Evolutionary conservation across 768 basidiomycete species (phyloP).

Genomic region (Boletus pseudopeckii): DNA sequence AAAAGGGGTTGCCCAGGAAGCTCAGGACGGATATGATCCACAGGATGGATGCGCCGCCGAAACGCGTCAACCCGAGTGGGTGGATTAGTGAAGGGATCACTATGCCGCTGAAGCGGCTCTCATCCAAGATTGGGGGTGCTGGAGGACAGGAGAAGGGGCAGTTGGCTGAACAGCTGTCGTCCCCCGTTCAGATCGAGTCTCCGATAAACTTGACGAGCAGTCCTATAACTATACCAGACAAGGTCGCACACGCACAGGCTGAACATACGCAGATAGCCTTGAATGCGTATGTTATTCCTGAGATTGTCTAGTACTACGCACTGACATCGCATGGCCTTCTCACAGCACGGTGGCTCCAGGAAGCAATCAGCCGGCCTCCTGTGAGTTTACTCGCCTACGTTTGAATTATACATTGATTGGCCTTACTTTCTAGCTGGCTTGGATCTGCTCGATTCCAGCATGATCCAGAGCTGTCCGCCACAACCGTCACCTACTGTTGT

Average conservation of each 20-base stretch:
- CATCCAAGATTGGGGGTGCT: conserved; percentile 1
- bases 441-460: conserved; percentile 1
- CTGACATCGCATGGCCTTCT: conserved; percentile 15
- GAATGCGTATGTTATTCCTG: conserved; percentile 8
- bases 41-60: conserved; percentile 64
- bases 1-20: conserved; percentile 27
- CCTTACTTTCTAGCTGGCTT: conserved; percentile 9
- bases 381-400: conserved; percentile 9
- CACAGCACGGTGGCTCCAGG: conserved; percentile 36
- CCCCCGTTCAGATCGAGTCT: conserved; percentile 1
- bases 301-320: not conserved
- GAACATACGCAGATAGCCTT: not conserved
- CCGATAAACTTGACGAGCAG: not conserved
- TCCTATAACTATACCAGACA: not conserved
- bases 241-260: not conserved
- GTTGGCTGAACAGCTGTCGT: not conserved
- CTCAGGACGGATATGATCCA: conserved; percentile 75
- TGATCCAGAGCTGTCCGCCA: not conserved
- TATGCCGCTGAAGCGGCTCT: conserved; percentile 22
- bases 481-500: conserved; percentile 1
- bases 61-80: conserved; percentile 71
- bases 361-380: not conserved
- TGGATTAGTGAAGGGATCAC: conserved; percentile 52
- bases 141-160: conserved; percentile 3
- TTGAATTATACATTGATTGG: not conserved